phyloP scores from a whole-genome alignment of 2,329 filamentous ascomycete genomes.

The Cordyceps javanica region DNA sequence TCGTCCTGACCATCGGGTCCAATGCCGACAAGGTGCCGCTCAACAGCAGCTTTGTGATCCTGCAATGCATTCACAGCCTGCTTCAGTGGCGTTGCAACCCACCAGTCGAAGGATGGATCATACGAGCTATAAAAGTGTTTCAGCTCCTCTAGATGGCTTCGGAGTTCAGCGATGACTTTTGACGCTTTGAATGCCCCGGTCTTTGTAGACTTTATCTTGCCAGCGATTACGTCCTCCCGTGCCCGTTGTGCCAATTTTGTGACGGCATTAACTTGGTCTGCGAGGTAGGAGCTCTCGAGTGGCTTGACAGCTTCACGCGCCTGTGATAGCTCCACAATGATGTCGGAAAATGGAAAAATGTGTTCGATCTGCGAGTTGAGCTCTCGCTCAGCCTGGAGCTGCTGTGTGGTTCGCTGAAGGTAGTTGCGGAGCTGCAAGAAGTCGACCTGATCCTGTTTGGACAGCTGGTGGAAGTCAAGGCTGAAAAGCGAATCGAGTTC shows the following conservation, averaged over 20 bases:
- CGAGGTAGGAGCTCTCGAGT: conserved; percentile 37
- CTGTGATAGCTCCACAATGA: conserved; percentile 40
- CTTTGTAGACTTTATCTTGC: conserved; percentile 30
- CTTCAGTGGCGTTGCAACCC: conserved; percentile 41
- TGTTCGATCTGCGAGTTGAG: conserved; percentile 30
- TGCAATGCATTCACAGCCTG: conserved; percentile 31
- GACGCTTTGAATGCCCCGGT: conserved; percentile 41
- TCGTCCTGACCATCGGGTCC: conserved; percentile 36
- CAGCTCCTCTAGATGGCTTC: conserved; percentile 38
- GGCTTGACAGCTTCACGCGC: conserved; percentile 38
- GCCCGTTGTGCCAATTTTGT: conserved; percentile 27
- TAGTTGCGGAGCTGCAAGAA: conserved; percentile 44
- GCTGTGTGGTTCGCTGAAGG: conserved; percentile 29
- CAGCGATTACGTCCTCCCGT: conserved; percentile 27
- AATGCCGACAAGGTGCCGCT: conserved; percentile 38
- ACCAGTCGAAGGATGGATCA: conserved; percentile 52
- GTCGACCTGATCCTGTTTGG: conserved; percentile 41
- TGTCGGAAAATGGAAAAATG: conserved; percentile 39
- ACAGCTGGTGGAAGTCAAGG: conserved; percentile 22
- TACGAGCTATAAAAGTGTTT: conserved; percentile 47
- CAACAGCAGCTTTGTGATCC: conserved; percentile 30
- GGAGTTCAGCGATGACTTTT: conserved; percentile 34
- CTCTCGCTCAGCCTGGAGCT: conserved; percentile 33
- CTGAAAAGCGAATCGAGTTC: conserved; percentile 30
- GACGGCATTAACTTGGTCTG: conserved; percentile 33